Base-by-base conservation (phyloP, 2,329 filamentous ascomycete genomes). In the Apiospora malaysiana region DNA sequence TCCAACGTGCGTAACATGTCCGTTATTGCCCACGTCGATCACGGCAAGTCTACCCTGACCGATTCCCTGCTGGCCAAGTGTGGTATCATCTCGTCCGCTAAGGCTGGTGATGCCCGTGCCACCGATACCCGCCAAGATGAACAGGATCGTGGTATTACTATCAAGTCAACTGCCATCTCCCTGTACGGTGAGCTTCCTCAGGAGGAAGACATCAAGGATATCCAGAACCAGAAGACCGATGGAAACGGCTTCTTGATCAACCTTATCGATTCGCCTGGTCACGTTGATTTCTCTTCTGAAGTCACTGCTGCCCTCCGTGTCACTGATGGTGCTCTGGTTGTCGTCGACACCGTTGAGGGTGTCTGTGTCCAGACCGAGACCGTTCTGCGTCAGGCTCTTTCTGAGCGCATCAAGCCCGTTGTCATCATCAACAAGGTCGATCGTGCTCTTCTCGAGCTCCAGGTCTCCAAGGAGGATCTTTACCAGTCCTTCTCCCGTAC, bases 381-480 rank as follows among this genome's bases (percentile, higher is more conserved):
- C 82, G 96, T 99, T 81, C 91, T 99, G 78, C 95, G 96, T 84
- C 96, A 99, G 90, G 95, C 96, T 85, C 94, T 99, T 80, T 93
- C 94, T 91, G 96, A 99, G 92, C 95, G 96, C 88, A 99, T 99
- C 87, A 98, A 98, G 93, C 96, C 96, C 81, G 95, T 99, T 82
- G 91, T 98, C 84, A 93, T 98, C 87, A 98, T 99, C 91, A 99
- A 99, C 94, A 99, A 99, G 93, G 96, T 99, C 86, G 96, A 99
- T 84, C 95, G 96, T 88, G 95, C 96, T 87, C 94, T 99, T 83
- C 94, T 99, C 84, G 96, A 99, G 88, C 92, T 99, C 76, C 96
- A 99, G 89, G 92, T 98, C 82, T 92, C 91, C 86, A 98, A 98
- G 92, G 96, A 99, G 88, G 96, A 99, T 83, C 89, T 99, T 78